Conservation (phyloP, 768 basidiomycete species). For the Phaeotremella fagi region DNA sequence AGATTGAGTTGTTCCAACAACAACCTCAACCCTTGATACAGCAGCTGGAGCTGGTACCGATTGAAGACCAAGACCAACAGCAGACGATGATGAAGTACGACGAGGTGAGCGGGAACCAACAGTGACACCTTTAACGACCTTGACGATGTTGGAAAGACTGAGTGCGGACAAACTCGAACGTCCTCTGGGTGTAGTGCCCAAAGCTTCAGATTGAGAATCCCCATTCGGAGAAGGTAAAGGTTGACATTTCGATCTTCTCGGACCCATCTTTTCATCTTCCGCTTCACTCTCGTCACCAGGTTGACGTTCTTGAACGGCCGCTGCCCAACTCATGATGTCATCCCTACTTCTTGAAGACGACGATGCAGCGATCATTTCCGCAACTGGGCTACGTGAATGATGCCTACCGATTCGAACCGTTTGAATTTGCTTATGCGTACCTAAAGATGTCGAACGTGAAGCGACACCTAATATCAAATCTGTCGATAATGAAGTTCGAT, state of each 20-base stretch:
- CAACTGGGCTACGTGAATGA: constrained; percentile 29
- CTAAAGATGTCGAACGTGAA: not conserved
- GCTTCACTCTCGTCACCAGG: not conserved
- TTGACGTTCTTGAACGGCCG: constrained; percentile 13
- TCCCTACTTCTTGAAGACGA: constrained; percentile 37
- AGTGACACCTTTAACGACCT: constrained; percentile 28
- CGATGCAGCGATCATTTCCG: constrained; percentile 36
- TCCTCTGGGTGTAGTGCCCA: constrained; percentile 38
- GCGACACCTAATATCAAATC: not conserved
- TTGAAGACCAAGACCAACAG: constrained; percentile 20
- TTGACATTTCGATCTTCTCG: not conserved
- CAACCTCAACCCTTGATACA: constrained; percentile 24
- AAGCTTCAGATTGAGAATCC: constrained; percentile 4
- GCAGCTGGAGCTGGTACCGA: constrained; percentile 25
- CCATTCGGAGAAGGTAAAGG: constrained; percentile 14
- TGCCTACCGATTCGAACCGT: constrained; percentile 5
- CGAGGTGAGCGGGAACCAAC: not conserved
- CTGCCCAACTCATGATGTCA: constrained; percentile 41
- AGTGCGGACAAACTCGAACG: constrained; percentile 23
- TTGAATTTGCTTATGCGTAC: not conserved
- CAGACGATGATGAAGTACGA: not conserved
- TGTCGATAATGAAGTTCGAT: constrained; percentile 4
- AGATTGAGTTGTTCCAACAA: constrained; percentile 15
- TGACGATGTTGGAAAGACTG: constrained; percentile 30
- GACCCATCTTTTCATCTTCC: not conserved